phyloP scores from a whole-genome alignment of 129 eudicot genomes.

The Gnaphalium uliginosum region DNA sequence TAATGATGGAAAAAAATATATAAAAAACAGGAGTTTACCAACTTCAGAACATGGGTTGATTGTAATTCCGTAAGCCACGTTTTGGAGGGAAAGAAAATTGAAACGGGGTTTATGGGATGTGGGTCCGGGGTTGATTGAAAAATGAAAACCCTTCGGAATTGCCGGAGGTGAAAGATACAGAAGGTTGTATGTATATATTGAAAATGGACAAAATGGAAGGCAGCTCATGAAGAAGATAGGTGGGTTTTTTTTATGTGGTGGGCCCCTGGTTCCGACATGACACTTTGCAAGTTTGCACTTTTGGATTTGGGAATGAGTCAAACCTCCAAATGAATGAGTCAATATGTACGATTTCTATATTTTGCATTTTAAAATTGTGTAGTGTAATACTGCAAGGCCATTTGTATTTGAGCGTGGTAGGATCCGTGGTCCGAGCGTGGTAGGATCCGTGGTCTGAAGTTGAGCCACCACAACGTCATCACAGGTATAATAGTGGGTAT shows the following conservation, averaged over 20 bases:
- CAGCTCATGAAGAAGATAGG: slow-evolving; percentile 10
- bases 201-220: neutral
- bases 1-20: neutral
- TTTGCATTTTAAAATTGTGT: too few relatives aligned
- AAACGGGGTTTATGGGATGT: neutral
- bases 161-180: slow-evolving; percentile 11
- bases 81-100: slow-evolving; percentile 17
- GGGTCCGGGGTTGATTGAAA: slow-evolving; percentile 16
- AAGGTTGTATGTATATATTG: slow-evolving; percentile 21
- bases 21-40: slow-evolving; percentile 6
- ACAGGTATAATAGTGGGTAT: too few relatives aligned
- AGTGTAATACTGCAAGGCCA: too few relatives aligned
- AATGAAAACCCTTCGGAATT: neutral
- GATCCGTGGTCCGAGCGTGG: too few relatives aligned
- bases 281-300: neutral
- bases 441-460: too few relatives aligned
- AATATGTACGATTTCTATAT: neutral
- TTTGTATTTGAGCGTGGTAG: too few relatives aligned
- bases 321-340: slow-evolving; percentile 2
- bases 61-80: slow-evolving; percentile 24
- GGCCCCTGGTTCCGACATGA: slow-evolving; percentile 14
- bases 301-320: slow-evolving; percentile 15
- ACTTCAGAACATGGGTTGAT: neutral
- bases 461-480: too few relatives aligned
- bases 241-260: neutral